Evolutionary conservation across 2,329 filamentous ascomycete genomes (phyloP).

Genomic region (Fusarium fujikuroi): DNA sequence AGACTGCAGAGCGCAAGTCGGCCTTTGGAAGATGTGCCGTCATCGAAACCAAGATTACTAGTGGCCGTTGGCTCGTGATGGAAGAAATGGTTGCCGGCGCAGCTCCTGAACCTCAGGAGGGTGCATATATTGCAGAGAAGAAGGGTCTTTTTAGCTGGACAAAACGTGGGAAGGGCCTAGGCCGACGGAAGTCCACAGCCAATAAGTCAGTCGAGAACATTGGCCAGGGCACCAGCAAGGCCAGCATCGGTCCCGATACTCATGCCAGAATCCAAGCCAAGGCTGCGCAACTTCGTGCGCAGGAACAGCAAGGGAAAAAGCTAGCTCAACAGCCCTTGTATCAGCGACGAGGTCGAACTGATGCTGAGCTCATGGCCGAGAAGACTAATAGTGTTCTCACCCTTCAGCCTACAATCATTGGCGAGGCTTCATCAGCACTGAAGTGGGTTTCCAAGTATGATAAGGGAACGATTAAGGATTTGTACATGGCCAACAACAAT

Average conservation of each 20-base stretch:
- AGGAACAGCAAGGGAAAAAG: constrained; percentile 69
- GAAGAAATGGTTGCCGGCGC: constrained; percentile 97
- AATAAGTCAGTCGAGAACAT: constrained; percentile 67
- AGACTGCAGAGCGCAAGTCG: constrained; percentile 85
- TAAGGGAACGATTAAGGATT: constrained; percentile 83
- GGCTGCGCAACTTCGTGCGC: constrained; percentile 82
- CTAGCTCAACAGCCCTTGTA: constrained; percentile 53
- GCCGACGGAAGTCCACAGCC: constrained; percentile 76
- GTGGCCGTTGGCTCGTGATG: constrained; percentile 90
- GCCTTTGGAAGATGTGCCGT: constrained; percentile 94
- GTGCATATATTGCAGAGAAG: constrained; percentile 94
- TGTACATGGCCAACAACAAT: constrained; percentile 81
- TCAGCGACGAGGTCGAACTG: constrained; percentile 65
- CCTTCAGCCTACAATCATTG: constrained; percentile 84
- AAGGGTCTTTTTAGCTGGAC: constrained; percentile 94
- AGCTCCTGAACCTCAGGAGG: constrained; percentile 82
- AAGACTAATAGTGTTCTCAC: constrained; percentile 94
- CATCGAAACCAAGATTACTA: constrained; percentile 84
- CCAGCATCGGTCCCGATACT: constrained; percentile 88
- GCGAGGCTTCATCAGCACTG: constrained; percentile 90
- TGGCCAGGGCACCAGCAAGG: constrained; percentile 72
- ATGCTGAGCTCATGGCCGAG: constrained; percentile 64
- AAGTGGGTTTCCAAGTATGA: constrained; percentile 98
- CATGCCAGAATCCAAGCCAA: constrained; percentile 94
- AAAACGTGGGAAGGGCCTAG: constrained; percentile 69